These are phyloP conservation scores for Chaetoscypha palmicola DNA, from an alignment of 2,329 filamentous ascomycete species.

Conservation along the genomic window DNA sequence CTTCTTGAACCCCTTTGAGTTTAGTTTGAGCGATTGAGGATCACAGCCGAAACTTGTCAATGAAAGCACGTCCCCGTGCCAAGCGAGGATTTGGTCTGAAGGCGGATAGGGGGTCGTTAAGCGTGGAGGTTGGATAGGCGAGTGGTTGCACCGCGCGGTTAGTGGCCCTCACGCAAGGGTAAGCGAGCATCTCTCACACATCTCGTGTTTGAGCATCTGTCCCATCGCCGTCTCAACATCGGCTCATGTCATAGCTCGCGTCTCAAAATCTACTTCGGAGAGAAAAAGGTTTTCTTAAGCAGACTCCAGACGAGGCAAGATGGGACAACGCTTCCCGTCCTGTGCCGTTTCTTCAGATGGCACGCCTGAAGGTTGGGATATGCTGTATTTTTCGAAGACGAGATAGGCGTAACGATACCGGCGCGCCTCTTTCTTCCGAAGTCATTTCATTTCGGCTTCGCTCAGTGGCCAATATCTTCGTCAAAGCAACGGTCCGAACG, in stretches of 20 bases:
- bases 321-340: neutral
- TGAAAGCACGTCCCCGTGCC: neutral
- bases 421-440: no score
- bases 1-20: neutral
- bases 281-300: slow-evolving; percentile 12
- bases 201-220: slow-evolving; percentile 23
- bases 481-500: slow-evolving; percentile 1
- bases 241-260: slow-evolving; percentile 14
- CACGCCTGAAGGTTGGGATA: slow-evolving; percentile 12
- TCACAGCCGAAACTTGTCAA: neutral
- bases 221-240: slow-evolving; percentile 24
- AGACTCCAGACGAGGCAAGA: slow-evolving; percentile 4
- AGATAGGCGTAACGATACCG: neutral
- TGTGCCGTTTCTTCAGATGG: slow-evolving; percentile 4
- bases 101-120: neutral
- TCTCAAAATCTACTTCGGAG: slow-evolving; percentile 19
- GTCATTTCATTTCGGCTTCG: neutral
- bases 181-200: slow-evolving; percentile 23
- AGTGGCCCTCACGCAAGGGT: slow-evolving; percentile 10
- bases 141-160: slow-evolving; percentile 13
- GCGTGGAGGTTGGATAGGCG: neutral
- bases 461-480: no score
- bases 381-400: neutral
- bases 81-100: neutral
- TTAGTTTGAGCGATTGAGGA: neutral